A percentile compares a stretch with the other conserved stretches of the same genome.
phyloP scores from a whole-genome alignment of 176 grass and related monocot genomes.

The Avena insularis region DNA sequence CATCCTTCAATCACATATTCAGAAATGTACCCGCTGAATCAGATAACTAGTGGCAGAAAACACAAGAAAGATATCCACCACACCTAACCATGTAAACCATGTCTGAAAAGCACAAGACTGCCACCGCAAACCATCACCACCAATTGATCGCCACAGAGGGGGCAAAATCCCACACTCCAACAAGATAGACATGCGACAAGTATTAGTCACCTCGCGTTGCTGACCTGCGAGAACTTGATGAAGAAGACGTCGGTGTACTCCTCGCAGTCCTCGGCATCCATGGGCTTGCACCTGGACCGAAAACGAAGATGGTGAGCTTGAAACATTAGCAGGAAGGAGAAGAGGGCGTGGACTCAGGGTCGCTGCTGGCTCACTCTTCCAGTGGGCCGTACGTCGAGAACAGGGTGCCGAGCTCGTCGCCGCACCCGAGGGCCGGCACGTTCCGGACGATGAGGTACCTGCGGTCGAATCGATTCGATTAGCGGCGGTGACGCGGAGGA shows the following conservation, averaged over 20 bases:
- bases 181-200: background rate
- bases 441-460: conserved; percentile 92
- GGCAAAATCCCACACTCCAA: background rate
- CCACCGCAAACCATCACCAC: background rate
- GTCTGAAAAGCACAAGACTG: background rate
- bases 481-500: background rate
- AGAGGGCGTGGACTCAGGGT: background rate
- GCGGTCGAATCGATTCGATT: conserved; percentile 12
- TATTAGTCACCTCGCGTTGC: conserved; percentile 81
- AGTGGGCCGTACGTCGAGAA: conserved; percentile 76
- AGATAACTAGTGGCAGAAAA: background rate
- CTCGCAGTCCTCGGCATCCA: conserved; percentile 93
- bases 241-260: conserved; percentile 93
- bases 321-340: too few species aligned
- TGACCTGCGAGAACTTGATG: conserved; percentile 84
- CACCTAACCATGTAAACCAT: background rate
- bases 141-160: background rate
- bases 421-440: conserved; percentile 89
- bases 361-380: conserved; percentile 66
- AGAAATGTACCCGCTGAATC: background rate
- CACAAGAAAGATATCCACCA: background rate
- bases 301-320: background rate
- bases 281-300: conserved; percentile 82
- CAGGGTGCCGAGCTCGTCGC: conserved; percentile 65
- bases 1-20: background rate